Evolutionary conservation across 768 basidiomycete genomes (phyloP), one percentile per base, ranked within the genome.

Genomic region (Peribolospora baueri): DNA sequence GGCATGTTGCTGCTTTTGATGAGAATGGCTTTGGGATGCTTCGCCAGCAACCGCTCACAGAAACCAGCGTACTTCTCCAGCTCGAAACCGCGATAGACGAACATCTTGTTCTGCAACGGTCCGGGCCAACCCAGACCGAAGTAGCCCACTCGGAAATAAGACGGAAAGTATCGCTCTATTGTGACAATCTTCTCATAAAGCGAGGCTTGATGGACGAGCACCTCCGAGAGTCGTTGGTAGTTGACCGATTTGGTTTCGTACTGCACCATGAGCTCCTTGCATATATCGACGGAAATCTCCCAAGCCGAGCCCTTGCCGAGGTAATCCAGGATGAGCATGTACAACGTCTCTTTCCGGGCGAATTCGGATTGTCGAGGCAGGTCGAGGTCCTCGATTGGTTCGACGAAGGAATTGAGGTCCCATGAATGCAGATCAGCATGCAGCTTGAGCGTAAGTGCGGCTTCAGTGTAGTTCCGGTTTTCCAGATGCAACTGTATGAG

Each of bases 271-370:
- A 97, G 70, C 62, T 95, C 91, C 68, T 84, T 84, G 70, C 85
- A 90, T 51, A 95, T 82, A 50, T 85, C 82, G 56, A 93, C 79
- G 3, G 87, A 91, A 53, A 76, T 81, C 67, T 97, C 91, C 77
- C 86, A 97, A n/a, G 91, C 90, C 63, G 91, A 88, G 7, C 90
- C 91, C 68, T 88, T 84, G 51, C 85, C 84, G 25, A 95, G 76
- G 62, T 88, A 87, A 65, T 93, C 87, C n/a, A 97, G 75, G 56
- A 90, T 88, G 55, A 90, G 71, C 47, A 93, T 73, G 60, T 82
- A 86, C 2, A 97, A 71, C 0, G 86, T 86, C 68, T 97, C 91
- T 64, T 91, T 93, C 49, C 91, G 76, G 55, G 83, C 82, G 68
- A 95, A 97, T 42, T 86, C 81, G 2, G 82, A 88, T 64, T 97